Evolutionary conservation across 768 basidiomycete genomes (phyloP), one percentile per base, ranked within the genome.

Genomic region (Mycena latifolia): DNA sequence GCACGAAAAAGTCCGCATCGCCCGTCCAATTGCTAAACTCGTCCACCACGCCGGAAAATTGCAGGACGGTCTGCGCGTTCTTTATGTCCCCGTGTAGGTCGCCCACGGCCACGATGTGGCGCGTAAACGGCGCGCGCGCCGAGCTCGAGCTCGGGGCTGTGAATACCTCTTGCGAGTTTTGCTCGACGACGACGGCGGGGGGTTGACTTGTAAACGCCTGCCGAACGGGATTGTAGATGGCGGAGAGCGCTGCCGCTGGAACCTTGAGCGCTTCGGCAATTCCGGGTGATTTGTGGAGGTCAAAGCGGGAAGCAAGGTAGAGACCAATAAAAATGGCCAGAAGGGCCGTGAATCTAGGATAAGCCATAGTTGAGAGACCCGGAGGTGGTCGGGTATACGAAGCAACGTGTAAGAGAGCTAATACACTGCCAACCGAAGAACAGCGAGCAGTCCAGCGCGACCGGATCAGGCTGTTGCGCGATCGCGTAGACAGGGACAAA

Each of bases 61-160:
- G 82, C 31, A 99, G 81, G 24, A 98, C 95, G 45, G 82, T 85
- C 68, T 85, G 86, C 14, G 95, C 91, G 75, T 96, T 97, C 0
- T 82, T 80, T 29, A 93, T 73, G 79, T 98, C 95, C 0, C 97
- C 96, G 71, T 99, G 97, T 35, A 99, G 78, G 71, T 99, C 97
- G 0, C 95, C 96, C 0, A 98, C 91, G 14, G 94, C 96, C 0
- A 97, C 88, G 25, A 98, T 92, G 66, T 86, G 88, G 8, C 85
- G 77, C 43, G 76, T 77, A 67, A 82, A 85, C 8, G 80, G 62
- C 35, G 53, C n/a, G 57, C 72, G 69, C 22, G 50, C 46, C 15
- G 63, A 60, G 8, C 60, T 31, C 5, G 57, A 39, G 28, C 41
- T 50, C 17, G 65, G 28, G 1, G 52, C 39, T 18, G 41, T 56